Base-by-base conservation (phyloP, 2,329 filamentous ascomycete species). In the Curvularia sp. region DNA sequence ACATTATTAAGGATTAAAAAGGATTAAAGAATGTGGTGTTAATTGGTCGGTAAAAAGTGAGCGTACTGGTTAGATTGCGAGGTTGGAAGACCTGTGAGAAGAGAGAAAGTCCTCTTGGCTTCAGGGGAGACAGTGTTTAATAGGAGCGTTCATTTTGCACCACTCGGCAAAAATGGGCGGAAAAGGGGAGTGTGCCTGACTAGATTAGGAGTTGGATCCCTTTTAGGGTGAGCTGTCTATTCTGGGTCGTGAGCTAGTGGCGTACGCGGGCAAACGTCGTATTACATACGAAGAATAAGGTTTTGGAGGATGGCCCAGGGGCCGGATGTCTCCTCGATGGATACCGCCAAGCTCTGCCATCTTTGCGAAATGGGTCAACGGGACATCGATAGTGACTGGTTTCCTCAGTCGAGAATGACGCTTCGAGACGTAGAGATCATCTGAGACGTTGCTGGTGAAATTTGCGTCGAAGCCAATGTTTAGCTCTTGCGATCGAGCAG, bases 11-110 rank as follows among this genome's bases (percentile, higher is more conserved):
- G 26, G 4, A 62, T 28, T 42, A 18, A 18, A 18, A 26, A 26
- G 24, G 4, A 65, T 69, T 67, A 68, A 65, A 58, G 60, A 66
- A 39, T 59, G 63, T 64, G 55, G 57, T 66, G 61, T 57, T 58
- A 58, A 55, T 55, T 26, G 53, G 44, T 60, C 50, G 53, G 62
- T 41, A 62, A 65, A 64, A 65, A 67, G 57, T 50, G 64, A 67
- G 61, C 65, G 64, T 67, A 63, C 26, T 60, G 60, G 62, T 66
- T 66, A 53, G 58, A 52, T 65, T 65, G 58, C 58, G 49, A 65
- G 60, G 64, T 66, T 65, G 50, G 49, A 61, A 59, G 54, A 63
- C 64, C 55, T 65, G 54, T 61, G 60, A 63, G 62, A 56, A 65
- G 60, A 63, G 58, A 60, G 55, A 64, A 60, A 66, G 56, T 20